Evolutionary conservation across 176 grass and related monocot species (phyloP).

Genomic region (Oryza glaberrima): DNA sequence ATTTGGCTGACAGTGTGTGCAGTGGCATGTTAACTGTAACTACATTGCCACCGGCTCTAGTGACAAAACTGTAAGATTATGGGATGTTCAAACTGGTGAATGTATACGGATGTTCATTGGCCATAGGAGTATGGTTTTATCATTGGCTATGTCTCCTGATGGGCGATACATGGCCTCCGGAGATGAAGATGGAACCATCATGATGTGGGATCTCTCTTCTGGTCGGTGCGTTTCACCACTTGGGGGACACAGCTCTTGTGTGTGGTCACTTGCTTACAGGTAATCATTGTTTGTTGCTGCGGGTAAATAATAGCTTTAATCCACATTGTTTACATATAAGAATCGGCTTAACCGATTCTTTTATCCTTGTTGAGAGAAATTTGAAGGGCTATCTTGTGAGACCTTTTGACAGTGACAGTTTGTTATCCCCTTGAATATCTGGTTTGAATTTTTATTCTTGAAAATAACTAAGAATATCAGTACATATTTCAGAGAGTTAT

Average conservation of each 20-base stretch:
- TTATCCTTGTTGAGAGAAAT: too few relatives aligned
- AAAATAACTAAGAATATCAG: not conserved
- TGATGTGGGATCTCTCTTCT: conserved; percentile 95
- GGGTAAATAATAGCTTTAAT: not conserved
- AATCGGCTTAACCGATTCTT: too few relatives aligned
- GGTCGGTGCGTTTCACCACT: conserved; percentile 79
- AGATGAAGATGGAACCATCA: conserved; percentile 94
- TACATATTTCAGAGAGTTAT: not conserved
- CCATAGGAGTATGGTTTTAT: conserved; percentile 94
- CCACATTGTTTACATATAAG: not conserved
- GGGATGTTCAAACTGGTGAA: conserved; percentile 94
- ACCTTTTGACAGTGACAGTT: not conserved
- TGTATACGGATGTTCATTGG: conserved; percentile 95
- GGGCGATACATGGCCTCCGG: conserved; percentile 94
- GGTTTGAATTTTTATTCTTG: not conserved
- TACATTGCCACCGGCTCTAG: conserved; percentile 92
- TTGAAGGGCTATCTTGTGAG: not conserved
- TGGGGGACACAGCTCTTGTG: conserved; percentile 82
- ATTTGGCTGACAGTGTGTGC: conserved; percentile 80
- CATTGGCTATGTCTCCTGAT: conserved; percentile 93
- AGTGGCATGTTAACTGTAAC: conserved; percentile 99
- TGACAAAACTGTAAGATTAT: conserved; percentile 94
- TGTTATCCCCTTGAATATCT: not conserved
- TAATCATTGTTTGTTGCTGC: conserved; percentile 38
- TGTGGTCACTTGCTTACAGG: conserved; percentile 97